Evolutionary conservation across 1,284 basidiomycete species (phyloP).

Genomic region (Kalmanozyma brasiliensis): DNA sequence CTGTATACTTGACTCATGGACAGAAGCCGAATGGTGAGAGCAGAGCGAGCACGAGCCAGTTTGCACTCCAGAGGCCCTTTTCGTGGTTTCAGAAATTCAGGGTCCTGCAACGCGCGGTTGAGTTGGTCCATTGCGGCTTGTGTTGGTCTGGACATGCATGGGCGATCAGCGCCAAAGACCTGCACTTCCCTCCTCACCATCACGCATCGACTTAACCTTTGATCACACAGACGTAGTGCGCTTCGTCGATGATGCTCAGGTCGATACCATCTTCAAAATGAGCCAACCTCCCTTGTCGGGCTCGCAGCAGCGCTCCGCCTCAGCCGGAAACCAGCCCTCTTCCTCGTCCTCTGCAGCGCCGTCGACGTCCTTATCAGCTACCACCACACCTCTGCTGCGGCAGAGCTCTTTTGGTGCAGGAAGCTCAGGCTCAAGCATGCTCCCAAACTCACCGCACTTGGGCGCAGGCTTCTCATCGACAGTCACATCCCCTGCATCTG

Average conservation of each 20-base stretch:
- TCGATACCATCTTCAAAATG: constrained; percentile 8
- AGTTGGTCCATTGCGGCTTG: constrained; percentile 8
- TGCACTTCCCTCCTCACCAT: constrained; percentile 3
- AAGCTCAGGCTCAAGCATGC: constrained; percentile 15
- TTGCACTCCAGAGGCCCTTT: not conserved
- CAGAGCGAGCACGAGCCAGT: constrained; percentile 21
- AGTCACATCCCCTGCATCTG: constrained; percentile 18
- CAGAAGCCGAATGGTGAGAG: not conserved
- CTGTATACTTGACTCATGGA: no score
- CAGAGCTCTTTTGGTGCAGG: constrained; percentile 12
- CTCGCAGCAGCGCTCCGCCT: constrained; percentile 39
- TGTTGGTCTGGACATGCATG: constrained; percentile 11
- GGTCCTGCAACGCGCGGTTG: constrained; percentile 17
- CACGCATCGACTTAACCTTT: not conserved
- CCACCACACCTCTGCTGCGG: constrained; percentile 19
- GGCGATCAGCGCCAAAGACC: constrained; percentile 1
- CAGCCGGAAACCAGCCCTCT: constrained; percentile 39
- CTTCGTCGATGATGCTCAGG: no score
- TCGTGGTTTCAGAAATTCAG: constrained; percentile 4
- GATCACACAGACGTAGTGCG: no score
- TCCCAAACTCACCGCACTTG: constrained; percentile 17
- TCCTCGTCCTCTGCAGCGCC: constrained; percentile 15
- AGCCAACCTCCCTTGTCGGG: constrained; percentile 25
- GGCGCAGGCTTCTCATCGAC: constrained; percentile 7
- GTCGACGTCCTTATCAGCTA: constrained; percentile 13